Conservation (phyloP, 164 flowering plant species). For the Magnolia officinalis region DNA sequence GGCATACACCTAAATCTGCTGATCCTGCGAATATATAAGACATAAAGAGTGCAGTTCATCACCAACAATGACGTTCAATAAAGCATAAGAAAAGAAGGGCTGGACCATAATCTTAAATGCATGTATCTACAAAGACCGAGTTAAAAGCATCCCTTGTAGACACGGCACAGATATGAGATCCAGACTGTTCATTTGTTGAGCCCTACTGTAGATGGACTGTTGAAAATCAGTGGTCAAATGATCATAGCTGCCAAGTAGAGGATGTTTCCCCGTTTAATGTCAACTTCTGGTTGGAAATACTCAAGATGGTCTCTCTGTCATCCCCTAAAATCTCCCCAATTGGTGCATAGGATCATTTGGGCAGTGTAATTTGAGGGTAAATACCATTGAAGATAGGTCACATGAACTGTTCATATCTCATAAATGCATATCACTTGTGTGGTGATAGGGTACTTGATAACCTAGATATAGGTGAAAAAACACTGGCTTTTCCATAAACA, state of each 20-base stretch:
- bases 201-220: background rate
- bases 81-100: background rate
- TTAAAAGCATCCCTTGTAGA: background rate
- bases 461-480: too few relatives aligned
- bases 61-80: background rate
- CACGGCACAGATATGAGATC: background rate
- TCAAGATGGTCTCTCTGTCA: background rate
- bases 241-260: background rate
- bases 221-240: background rate
- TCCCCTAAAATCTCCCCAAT: background rate
- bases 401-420: too few relatives aligned
- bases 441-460: too few relatives aligned
- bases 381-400: too few relatives aligned
- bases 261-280: background rate
- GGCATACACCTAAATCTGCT: conserved; percentile 88
- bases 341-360: too few relatives aligned
- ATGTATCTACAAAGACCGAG: background rate
- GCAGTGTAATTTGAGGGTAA: too few relatives aligned
- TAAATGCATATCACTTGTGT: too few relatives aligned
- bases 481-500: too few relatives aligned
- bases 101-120: background rate
- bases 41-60: background rate
- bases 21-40: conserved; percentile 54
- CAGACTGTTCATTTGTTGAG: background rate
- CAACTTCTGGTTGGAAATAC: background rate